Evolutionary conservation across 495 filamentous ascomycete species (phyloP).

Genomic region (Cudoniella acicularis): DNA sequence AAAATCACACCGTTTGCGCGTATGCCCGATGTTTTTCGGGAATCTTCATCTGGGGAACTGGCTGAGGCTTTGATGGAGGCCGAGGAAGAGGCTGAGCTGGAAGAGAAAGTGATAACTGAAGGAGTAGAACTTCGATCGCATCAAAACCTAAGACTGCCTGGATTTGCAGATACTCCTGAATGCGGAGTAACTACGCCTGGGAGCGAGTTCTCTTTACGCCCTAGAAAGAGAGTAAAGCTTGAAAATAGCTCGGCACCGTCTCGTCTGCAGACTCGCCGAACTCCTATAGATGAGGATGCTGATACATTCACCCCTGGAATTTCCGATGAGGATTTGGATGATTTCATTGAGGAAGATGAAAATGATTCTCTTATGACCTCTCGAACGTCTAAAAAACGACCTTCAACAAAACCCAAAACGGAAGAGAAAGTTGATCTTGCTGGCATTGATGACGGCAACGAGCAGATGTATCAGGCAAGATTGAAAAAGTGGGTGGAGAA

Average conservation of each 20-base stretch:
- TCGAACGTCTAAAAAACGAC: constrained; percentile 29
- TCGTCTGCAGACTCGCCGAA: not conserved
- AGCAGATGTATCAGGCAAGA: constrained; percentile 74
- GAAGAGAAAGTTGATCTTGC: constrained; percentile 63
- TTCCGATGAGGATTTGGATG: constrained; percentile 15
- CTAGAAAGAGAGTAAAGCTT: constrained; percentile 40
- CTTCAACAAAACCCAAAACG: constrained; percentile 29
- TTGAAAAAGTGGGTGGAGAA: constrained; percentile 69
- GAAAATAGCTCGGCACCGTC: constrained; percentile 1
- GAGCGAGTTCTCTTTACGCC: constrained; percentile 46
- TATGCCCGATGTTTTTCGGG: constrained; percentile 50
- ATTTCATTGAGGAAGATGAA: constrained; percentile 35
- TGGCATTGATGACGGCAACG: constrained; percentile 87
- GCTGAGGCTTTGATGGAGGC: constrained; percentile 73
- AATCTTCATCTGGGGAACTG: constrained; percentile 57
- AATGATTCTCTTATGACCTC: constrained; percentile 41
- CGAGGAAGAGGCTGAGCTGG: constrained; percentile 58
- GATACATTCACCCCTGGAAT: constrained; percentile 17
- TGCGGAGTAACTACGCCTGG: constrained; percentile 30
- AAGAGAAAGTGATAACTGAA: constrained; percentile 33
- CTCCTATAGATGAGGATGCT: constrained; percentile 17
- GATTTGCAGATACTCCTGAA: constrained; percentile 56
- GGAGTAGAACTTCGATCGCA: constrained; percentile 60
- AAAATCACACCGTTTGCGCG: constrained; percentile 95
- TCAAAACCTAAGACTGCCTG: constrained; percentile 74